These are phyloP conservation scores for Linnemannia exigua DNA, from an alignment of 192 early-diverging fungal genomes.

Conservation along the genomic window DNA sequence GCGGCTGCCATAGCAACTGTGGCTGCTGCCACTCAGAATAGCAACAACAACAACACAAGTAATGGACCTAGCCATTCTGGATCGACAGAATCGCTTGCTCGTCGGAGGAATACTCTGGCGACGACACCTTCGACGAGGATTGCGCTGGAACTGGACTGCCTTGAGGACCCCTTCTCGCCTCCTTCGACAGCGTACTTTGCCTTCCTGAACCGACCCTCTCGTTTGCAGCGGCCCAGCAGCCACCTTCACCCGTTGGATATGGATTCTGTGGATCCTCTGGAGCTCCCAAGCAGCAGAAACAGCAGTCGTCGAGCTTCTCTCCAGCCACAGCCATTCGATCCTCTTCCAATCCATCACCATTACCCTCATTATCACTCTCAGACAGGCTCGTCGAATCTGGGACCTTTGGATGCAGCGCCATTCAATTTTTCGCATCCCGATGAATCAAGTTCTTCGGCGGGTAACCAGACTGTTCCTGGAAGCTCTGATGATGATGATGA, in stretches of 20 bases:
- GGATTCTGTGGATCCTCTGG: slow-evolving; percentile 44
- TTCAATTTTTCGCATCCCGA: background rate
- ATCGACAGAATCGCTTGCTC: slow-evolving; percentile 17
- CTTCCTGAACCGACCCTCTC: slow-evolving; percentile 41
- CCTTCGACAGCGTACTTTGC: slow-evolving; percentile 50
- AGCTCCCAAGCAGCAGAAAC: background rate
- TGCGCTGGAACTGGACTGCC: slow-evolving; percentile 31
- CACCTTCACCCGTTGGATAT: slow-evolving; percentile 44
- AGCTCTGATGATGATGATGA: background rate
- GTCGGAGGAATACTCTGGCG: slow-evolving; percentile 28
- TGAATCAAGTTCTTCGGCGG: background rate
- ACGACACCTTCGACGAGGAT: background rate
- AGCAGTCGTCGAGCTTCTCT: background rate
- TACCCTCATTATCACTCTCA: background rate
- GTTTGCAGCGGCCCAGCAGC: slow-evolving; percentile 20
- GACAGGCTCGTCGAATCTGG: background rate
- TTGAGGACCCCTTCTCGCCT: slow-evolving; percentile 41
- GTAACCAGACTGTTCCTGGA: background rate
- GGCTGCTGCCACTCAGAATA: background rate
- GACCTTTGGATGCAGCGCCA: background rate
- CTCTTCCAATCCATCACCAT: slow-evolving; percentile 3
- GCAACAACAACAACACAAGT: slow-evolving; percentile 1
- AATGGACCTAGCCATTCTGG: background rate
- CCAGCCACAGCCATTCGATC: background rate
- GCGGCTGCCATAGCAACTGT: background rate